Evolutionary conservation across 805 yeast species (phyloP).

Genomic region (Metschnikowia rubicola): DNA sequence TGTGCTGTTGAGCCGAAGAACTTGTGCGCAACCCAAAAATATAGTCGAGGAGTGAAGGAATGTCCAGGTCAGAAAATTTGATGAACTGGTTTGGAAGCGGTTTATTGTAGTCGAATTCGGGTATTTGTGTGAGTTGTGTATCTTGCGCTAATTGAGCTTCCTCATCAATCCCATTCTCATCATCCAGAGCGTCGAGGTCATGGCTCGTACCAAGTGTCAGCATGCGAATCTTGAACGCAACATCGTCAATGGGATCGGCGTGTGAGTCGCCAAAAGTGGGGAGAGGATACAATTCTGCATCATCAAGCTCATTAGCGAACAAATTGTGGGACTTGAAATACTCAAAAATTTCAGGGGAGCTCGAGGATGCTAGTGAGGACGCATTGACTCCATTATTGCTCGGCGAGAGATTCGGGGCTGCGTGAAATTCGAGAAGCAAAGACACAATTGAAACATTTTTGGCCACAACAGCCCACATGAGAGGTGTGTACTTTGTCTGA

Average conservation of each 20-base stretch:
- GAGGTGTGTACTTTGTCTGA: constrained; percentile 54
- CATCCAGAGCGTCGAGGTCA: constrained; percentile 20
- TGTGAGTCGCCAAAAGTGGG: constrained; percentile 15
- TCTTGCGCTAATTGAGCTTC: constrained; percentile 26
- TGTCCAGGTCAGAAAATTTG: constrained; percentile 56
- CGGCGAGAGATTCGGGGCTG: constrained; percentile 50
- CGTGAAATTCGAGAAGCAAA: constrained; percentile 57
- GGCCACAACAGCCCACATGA: constrained; percentile 83
- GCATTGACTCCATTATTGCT: constrained; percentile 45
- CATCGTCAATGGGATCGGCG: constrained; percentile 34
- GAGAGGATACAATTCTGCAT: constrained; percentile 14
- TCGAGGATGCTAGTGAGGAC: constrained; percentile 53
- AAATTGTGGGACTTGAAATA: constrained; percentile 54
- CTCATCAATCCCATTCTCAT: constrained; percentile 24
- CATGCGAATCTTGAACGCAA: constrained; percentile 31
- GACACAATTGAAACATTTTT: constrained; percentile 54
- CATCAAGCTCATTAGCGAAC: constrained; percentile 12
- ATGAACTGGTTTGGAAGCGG: constrained; percentile 57
- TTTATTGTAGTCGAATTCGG: constrained; percentile 54
- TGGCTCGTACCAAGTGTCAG: constrained; percentile 27
- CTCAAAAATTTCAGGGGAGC: constrained; percentile 48
- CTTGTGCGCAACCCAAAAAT: constrained; percentile 44
- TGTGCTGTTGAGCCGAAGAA: constrained; percentile 36
- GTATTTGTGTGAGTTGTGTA: constrained; percentile 24
- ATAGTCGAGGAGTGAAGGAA: constrained; percentile 48